These are phyloP conservation scores for Cardamine resedifolia DNA, from an alignment of 345 rosid genomes.

Conservation along the genomic window DNA sequence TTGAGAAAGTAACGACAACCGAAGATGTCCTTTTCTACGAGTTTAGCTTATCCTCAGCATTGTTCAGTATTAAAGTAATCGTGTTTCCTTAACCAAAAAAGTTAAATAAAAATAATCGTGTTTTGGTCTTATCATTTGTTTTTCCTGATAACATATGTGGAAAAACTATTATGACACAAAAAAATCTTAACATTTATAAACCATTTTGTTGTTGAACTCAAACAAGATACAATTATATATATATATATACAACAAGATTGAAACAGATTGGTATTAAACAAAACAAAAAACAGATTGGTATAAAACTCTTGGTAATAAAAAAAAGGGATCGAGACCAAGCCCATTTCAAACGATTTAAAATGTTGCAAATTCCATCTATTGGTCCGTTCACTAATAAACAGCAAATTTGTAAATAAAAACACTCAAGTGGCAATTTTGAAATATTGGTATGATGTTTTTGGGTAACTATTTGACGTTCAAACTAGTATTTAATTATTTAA, in stretches of 20 bases:
- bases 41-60: slow-evolving; percentile 22
- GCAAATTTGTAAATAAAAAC: too few species aligned
- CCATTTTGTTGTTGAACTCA: background rate
- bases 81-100: background rate
- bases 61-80: background rate
- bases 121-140: background rate
- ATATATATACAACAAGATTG: background rate
- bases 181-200: background rate
- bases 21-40: slow-evolving; percentile 25
- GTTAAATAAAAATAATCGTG: background rate
- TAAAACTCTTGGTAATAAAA: background rate
- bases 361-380: too few species aligned
- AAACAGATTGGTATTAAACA: background rate
- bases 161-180: background rate
- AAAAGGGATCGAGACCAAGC: background rate
- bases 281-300: too few species aligned
- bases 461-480: too few species aligned
- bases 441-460: background rate
- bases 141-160: background rate
- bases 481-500: too few species aligned
- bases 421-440: background rate
- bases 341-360: background rate
- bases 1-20: slow-evolving; percentile 18
- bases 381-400: too few species aligned
- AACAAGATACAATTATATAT: background rate